A percentile compares a stretch with the other conserved stretches of the same genome.
phyloP scores from a whole-genome alignment of 805 yeast species.

The Nakazawaea ernobii region DNA sequence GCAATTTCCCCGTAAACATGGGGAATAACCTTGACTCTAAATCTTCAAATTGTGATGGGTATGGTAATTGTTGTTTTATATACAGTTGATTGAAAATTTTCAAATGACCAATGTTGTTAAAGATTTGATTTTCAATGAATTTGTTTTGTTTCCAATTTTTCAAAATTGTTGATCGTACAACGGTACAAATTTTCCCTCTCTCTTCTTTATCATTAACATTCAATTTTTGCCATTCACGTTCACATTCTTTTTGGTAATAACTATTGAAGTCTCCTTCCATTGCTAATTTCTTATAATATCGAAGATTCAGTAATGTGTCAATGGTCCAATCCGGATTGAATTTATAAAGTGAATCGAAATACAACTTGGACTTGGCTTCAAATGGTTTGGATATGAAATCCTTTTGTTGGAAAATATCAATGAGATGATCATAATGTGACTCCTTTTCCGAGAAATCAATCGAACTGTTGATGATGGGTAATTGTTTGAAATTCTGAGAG shows the following conservation, averaged over 20 bases:
- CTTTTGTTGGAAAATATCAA: slow-evolving; percentile 1
- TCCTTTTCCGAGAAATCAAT: not conserved
- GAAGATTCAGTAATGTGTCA: not conserved
- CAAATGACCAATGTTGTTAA: slow-evolving; percentile 17
- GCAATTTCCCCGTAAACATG: slow-evolving; percentile 3
- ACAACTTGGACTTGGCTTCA: slow-evolving; percentile 34
- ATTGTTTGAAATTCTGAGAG: not conserved
- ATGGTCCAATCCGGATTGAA: slow-evolving; percentile 36
- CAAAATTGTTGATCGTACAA: slow-evolving; percentile 14
- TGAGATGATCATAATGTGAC: slow-evolving; percentile 4
- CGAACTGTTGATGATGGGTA: not conserved
- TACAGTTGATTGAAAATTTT: slow-evolving; percentile 23
- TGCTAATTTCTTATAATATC: slow-evolving; percentile 6
- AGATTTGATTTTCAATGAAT: slow-evolving; percentile 15
- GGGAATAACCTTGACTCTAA: slow-evolving; percentile 13
- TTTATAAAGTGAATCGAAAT: slow-evolving; percentile 36
- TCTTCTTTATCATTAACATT: slow-evolving; percentile 1
- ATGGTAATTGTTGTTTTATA: not conserved
- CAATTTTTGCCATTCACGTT: slow-evolving; percentile 14
- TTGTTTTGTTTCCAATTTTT: slow-evolving; percentile 9
- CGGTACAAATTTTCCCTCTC: slow-evolving; percentile 4
- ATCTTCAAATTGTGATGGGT: slow-evolving; percentile 9
- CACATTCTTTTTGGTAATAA: slow-evolving; percentile 21
- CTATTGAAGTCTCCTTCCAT: not conserved
- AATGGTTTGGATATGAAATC: slow-evolving; percentile 21